phyloP scores from a whole-genome alignment of 2,329 filamentous ascomycete species.

The Diplodia scrobiculata region DNA sequence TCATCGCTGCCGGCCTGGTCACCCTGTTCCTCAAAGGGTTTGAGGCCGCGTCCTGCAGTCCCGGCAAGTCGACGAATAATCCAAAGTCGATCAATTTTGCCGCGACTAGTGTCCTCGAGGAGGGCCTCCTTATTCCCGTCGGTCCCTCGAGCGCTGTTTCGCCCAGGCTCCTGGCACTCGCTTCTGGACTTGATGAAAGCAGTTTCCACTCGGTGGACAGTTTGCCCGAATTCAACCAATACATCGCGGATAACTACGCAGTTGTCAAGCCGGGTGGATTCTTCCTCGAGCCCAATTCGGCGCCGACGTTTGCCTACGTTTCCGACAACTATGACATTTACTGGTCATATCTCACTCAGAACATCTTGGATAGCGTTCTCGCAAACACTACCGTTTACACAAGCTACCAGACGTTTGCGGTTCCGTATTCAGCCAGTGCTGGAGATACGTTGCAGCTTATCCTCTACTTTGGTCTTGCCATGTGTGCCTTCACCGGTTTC shows the following conservation, averaged over 20 bases:
- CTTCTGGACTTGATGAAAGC: slow-evolving; percentile 35
- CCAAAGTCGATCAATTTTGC: slow-evolving; percentile 37
- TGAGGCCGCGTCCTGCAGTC: slow-evolving; percentile 52
- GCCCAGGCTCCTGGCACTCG: slow-evolving; percentile 37
- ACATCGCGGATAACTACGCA: slow-evolving; percentile 63
- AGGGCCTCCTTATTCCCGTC: slow-evolving; percentile 42
- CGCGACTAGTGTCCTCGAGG: slow-evolving; percentile 30
- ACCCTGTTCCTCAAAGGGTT: slow-evolving; percentile 71
- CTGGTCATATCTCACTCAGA: slow-evolving; percentile 74
- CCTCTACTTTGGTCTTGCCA: slow-evolving; percentile 77
- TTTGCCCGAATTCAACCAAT: slow-evolving; percentile 67
- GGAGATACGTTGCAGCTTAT: slow-evolving; percentile 77
- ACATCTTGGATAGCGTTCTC: slow-evolving; percentile 82
- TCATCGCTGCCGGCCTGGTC: slow-evolving; percentile 76
- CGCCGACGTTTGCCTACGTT: slow-evolving; percentile 70
- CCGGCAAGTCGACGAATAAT: slow-evolving; percentile 41
- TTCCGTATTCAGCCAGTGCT: slow-evolving; percentile 67
- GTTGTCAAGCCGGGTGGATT: slow-evolving; percentile 77
- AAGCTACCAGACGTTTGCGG: slow-evolving; percentile 73
- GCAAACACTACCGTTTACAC: slow-evolving; percentile 69
- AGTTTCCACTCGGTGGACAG: slow-evolving; percentile 61
- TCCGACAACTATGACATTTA: slow-evolving; percentile 63
- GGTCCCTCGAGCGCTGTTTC: slow-evolving; percentile 45
- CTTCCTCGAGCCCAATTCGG: slow-evolving; percentile 66
- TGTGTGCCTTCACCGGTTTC: slow-evolving; percentile 79